Evolutionary conservation across 2,329 filamentous ascomycete species (phyloP), one percentile per base, ranked within the genome.

Genomic region (Paecilomyces formosus): DNA sequence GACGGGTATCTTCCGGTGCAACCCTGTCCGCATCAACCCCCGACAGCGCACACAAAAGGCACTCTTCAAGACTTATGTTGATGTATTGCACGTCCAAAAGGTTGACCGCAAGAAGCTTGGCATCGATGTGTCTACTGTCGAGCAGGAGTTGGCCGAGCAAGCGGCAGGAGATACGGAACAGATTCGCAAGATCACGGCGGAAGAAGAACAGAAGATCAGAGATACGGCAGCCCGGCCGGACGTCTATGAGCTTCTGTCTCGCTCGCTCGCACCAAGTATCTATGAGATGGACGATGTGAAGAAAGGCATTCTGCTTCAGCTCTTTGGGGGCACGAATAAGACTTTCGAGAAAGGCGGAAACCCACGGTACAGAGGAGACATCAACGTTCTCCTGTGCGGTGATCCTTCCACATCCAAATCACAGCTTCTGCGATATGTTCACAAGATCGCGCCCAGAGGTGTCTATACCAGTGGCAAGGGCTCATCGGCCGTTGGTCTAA

Each of bases 261-360:
- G 93, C 39, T 97, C 93, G 1, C 80, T 99, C 28, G 94, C 94
- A 1, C 94, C 94, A 13, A 97, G 92, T 60, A 88, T 99, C 68
- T 97, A 95, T 77, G 94, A 99, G 75, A 89, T 96, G 87, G 94
- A 99, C 65, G 94, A 99, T 68, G 92, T 97, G 54, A 99, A 99
- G 81, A 99, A 99, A 77, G 94, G 94, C 11, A 97, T 99, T 61
- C 81, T 99, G 11, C 85, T 99, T 3, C 94, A 99, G 70, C 85
- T 99, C 49, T 99, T 99, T 71, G 93, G 94, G 39, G 94, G 94
- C 58, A 96, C 94, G 33, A 99, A 99, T 80, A 99, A 99, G 78
- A 90, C 90, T 0, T 99, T 99, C 74, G 85, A 96, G 60, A 97
- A 97, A 75, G 94, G 94, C 58, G 94, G 92, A 59, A 96, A 90